Conservation (phyloP, 2,329 filamentous ascomycete species). For the Fusarium solani-melongenae region DNA sequence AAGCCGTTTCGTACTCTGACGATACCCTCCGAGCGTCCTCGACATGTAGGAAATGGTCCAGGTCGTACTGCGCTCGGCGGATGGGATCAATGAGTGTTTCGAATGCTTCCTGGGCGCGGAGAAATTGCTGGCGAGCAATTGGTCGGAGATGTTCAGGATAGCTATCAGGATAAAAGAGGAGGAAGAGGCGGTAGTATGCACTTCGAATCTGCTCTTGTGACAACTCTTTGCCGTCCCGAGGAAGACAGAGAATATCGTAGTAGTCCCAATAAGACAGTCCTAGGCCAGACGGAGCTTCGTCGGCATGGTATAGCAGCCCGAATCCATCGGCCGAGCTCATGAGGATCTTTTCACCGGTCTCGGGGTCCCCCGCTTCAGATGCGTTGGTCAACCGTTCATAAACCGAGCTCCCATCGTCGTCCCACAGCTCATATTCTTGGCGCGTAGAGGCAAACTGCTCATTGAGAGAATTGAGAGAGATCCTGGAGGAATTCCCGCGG, state of each 20-base stretch:
- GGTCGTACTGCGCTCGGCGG: conserved; percentile 56
- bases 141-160: conserved; percentile 54
- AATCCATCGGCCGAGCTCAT: conserved; percentile 24
- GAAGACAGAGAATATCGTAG: conserved; percentile 59
- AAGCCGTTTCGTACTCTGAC: conserved; percentile 28
- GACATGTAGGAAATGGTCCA: conserved; percentile 37
- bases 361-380: conserved; percentile 36
- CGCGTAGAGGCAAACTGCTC: conserved; percentile 61
- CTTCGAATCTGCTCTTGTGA: conserved; percentile 51
- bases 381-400: conserved; percentile 48
- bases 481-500: conserved; percentile 55
- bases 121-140: conserved; percentile 54
- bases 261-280: conserved; percentile 46
- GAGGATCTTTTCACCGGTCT: conserved; percentile 24
- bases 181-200: conserved; percentile 58
- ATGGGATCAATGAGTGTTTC: conserved; percentile 60
- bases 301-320: conserved; percentile 4
- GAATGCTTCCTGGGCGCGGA: conserved; percentile 56
- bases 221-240: conserved; percentile 44
- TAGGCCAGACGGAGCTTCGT: neutral
- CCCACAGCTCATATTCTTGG: conserved; percentile 59
- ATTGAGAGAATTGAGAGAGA: conserved; percentile 59
- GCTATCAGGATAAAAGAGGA: conserved; percentile 56
- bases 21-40: conserved; percentile 36
- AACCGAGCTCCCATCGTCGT: conserved; percentile 59